Evolutionary conservation across 257 asterid species (phyloP).

Genomic region (Fraxinus cuspidata): DNA sequence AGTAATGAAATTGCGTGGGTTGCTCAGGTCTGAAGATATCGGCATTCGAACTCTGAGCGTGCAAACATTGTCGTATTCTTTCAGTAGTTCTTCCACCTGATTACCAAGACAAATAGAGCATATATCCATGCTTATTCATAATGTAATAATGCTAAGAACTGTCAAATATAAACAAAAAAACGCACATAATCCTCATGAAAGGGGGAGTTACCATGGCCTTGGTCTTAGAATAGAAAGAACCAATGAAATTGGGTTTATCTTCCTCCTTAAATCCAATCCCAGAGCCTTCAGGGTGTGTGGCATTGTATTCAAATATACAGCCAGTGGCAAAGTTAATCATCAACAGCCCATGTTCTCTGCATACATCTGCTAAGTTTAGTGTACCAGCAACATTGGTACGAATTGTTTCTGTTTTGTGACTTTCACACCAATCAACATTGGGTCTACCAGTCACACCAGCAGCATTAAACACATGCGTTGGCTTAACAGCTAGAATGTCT

Average conservation of each 20-base stretch:
- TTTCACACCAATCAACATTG: slow-evolving; percentile 34
- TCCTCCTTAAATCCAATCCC: slow-evolving; percentile 35
- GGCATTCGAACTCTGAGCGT: slow-evolving; percentile 32
- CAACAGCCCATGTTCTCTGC: slow-evolving; percentile 29
- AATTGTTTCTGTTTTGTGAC: slow-evolving; percentile 33
- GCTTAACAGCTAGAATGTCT: slow-evolving; percentile 24
- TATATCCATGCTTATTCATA: not conserved
- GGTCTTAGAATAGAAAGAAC: slow-evolving; percentile 35
- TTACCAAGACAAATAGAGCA: slow-evolving; percentile 4
- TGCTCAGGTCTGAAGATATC: slow-evolving; percentile 30
- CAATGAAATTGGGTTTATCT: slow-evolving; percentile 27
- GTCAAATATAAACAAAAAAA: not conserved
- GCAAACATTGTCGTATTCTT: slow-evolving; percentile 28
- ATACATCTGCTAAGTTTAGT: slow-evolving; percentile 27
- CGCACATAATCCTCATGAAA: not conserved
- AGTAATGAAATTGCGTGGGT: slow-evolving; percentile 31
- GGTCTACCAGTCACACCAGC: slow-evolving; percentile 35
- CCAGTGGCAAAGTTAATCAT: slow-evolving; percentile 32
- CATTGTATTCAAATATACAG: slow-evolving; percentile 32
- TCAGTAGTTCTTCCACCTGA: slow-evolving; percentile 29
- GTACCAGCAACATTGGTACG: slow-evolving; percentile 32
- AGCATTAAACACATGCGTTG: slow-evolving; percentile 34
- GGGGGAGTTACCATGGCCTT: slow-evolving; percentile 32
- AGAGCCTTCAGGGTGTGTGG: slow-evolving; percentile 24
- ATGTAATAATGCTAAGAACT: not conserved